phyloP scores from a whole-genome alignment of 1,284 basidiomycete genomes.

The Cryptococcus deneoformans region DNA sequence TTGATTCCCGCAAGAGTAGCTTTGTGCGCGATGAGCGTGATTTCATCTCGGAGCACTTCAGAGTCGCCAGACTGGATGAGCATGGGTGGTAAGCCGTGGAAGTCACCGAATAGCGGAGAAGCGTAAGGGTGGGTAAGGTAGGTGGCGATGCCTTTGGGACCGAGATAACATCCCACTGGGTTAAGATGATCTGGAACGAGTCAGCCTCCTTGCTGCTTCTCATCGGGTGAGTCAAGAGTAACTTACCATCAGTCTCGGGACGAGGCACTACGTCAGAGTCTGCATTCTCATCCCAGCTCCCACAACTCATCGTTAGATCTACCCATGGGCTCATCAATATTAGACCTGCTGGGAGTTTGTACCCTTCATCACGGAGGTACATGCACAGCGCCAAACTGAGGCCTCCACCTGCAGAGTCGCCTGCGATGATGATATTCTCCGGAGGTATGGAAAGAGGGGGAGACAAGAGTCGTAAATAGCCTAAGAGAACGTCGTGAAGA shows the following conservation, averaged over 20 bases:
- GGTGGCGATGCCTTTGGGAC: slow-evolving; percentile 68
- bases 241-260: slow-evolving; percentile 59
- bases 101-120: slow-evolving; percentile 91
- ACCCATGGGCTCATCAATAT: slow-evolving; percentile 94
- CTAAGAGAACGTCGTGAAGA: slow-evolving; percentile 83
- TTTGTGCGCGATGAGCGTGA: slow-evolving; percentile 90
- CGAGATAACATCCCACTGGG: slow-evolving; percentile 89
- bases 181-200: slow-evolving; percentile 70
- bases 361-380: slow-evolving; percentile 84
- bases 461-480: slow-evolving; percentile 82
- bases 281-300: slow-evolving; percentile 94
- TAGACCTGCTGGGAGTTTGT: slow-evolving; percentile 73
- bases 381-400: slow-evolving; percentile 80
- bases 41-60: slow-evolving; percentile 90
- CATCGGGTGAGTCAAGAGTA: background rate
- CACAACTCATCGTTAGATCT: slow-evolving; percentile 92
- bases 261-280: slow-evolving; percentile 74
- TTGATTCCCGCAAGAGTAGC: slow-evolving; percentile 82
- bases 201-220: background rate
- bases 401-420: slow-evolving; percentile 93
- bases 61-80: slow-evolving; percentile 92
- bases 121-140: slow-evolving; percentile 96
- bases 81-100: slow-evolving; percentile 81
- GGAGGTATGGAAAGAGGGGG: slow-evolving; percentile 82
- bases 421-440: slow-evolving; percentile 81